phyloP scores from a whole-genome alignment of 2,329 filamentous ascomycete species.

The Aspergillus tubingensis region DNA sequence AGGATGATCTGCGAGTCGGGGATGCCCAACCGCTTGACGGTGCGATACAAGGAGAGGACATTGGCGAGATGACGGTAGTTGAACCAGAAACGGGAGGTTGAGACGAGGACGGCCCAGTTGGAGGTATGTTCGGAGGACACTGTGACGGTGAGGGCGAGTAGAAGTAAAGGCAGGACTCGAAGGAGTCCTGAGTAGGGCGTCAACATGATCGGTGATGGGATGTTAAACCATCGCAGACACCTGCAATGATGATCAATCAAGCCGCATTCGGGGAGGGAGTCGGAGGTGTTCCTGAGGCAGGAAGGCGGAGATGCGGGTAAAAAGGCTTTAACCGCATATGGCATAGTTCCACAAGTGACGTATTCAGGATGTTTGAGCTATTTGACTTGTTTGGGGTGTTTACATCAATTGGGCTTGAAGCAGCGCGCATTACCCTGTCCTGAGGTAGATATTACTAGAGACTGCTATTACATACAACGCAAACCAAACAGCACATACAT shows the following conservation, averaged over 20 bases:
- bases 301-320: conserved; percentile 1
- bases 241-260: conserved; percentile 3
- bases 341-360: background rate
- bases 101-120: conserved; percentile 99
- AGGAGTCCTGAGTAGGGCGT: conserved; percentile 26
- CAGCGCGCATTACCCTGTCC: no score
- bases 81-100: conserved; percentile 99
- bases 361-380: background rate
- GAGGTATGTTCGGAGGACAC: conserved; percentile 69
- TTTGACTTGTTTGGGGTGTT: no score
- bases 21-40: conserved; percentile 95
- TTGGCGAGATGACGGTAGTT: conserved; percentile 99
- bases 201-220: conserved; percentile 28
- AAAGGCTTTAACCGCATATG: background rate
- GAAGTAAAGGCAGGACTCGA: conserved; percentile 28
- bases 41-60: conserved; percentile 94
- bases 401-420: no score
- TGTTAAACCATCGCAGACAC: conserved; percentile 21
- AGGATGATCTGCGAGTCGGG: conserved; percentile 99
- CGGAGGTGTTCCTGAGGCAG: background rate
- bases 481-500: background rate
- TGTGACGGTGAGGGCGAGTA: conserved; percentile 19
- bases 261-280: background rate
- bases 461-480: background rate
- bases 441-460: no score